Percentiles rank a stretch among this genome's conserved stretches.
Evolutionary conservation across 2,329 filamentous ascomycete genomes (phyloP).

Genomic region (Verruconis gallopava): DNA sequence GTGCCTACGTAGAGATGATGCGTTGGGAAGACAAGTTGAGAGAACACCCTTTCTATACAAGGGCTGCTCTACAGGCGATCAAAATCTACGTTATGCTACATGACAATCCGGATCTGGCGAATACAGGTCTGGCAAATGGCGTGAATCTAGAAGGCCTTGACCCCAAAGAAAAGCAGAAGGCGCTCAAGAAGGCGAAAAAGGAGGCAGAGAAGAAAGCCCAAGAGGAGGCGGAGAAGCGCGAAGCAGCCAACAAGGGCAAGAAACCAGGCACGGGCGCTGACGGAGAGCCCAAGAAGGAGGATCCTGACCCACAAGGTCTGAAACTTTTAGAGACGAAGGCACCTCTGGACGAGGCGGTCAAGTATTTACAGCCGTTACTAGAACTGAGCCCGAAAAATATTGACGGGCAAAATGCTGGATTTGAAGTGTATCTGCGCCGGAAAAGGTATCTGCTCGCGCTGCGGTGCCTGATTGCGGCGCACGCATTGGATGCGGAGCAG

Average conservation of each 20-base stretch:
- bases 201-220: slow-evolving; percentile 59
- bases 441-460: slow-evolving; percentile 79
- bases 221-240: slow-evolving; percentile 65
- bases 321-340: slow-evolving; percentile 70
- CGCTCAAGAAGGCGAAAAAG: slow-evolving; percentile 78
- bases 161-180: slow-evolving; percentile 66
- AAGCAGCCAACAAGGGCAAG: slow-evolving; percentile 60
- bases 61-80: slow-evolving; percentile 70
- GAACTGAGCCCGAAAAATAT: slow-evolving; percentile 71
- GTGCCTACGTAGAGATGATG: slow-evolving; percentile 91
- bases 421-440: slow-evolving; percentile 76
- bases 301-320: slow-evolving; percentile 73
- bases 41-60: slow-evolving; percentile 84
- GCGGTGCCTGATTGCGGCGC: slow-evolving; percentile 66
- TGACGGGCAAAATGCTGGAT: slow-evolving; percentile 71
- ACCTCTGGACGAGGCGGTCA: slow-evolving; percentile 75
- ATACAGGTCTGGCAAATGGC: slow-evolving; percentile 47
- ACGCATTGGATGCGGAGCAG: slow-evolving; percentile 54
- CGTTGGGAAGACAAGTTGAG: slow-evolving; percentile 87
- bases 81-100: slow-evolving; percentile 67
- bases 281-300: slow-evolving; percentile 65
- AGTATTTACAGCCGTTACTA: slow-evolving; percentile 69
- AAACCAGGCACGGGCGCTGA: slow-evolving; percentile 47
- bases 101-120: slow-evolving; percentile 56
- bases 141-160: slow-evolving; percentile 38